phyloP scores from a whole-genome alignment of 2,329 filamentous ascomycete genomes.

The Teratosphaeria nubilosa region DNA sequence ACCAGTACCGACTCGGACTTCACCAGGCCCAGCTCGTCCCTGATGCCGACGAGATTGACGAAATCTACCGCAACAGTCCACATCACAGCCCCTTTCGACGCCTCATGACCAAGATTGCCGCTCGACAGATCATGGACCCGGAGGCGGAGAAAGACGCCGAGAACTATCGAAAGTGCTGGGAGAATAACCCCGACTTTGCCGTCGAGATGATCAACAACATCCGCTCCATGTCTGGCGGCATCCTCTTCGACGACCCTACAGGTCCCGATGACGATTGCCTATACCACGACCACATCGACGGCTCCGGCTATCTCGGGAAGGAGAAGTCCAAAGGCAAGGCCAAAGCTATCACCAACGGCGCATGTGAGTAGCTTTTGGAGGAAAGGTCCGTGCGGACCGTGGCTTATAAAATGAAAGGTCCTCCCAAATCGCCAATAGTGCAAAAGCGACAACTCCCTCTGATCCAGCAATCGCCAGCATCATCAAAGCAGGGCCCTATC shows the following conservation, averaged over 20 bases:
- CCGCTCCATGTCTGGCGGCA: constrained; percentile 37
- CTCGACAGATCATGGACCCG: constrained; percentile 48
- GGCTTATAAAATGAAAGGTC: constrained; percentile 13
- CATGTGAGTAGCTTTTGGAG: neutral
- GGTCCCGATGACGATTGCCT: constrained; percentile 32
- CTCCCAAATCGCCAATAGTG: constrained; percentile 1
- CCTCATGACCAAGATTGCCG: constrained; percentile 45
- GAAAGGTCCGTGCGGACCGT: constrained; percentile 1
- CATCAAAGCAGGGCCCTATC: constrained; percentile 1
- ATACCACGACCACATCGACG: constrained; percentile 42
- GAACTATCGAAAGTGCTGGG: constrained; percentile 41
- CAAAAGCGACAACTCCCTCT: neutral
- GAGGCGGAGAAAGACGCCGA: constrained; percentile 39
- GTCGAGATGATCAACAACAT: constrained; percentile 45
- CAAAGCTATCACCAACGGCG: neutral
- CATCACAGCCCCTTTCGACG: constrained; percentile 38
- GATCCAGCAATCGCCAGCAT: neutral
- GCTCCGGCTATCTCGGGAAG: constrained; percentile 8
- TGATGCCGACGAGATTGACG: constrained; percentile 44
- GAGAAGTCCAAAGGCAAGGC: neutral
- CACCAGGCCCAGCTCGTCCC: constrained; percentile 42
- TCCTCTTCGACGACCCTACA: constrained; percentile 45
- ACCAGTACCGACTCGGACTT: constrained; percentile 43
- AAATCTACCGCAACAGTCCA: constrained; percentile 41
- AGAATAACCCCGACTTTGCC: constrained; percentile 41